These are phyloP conservation scores for Syncephalastrum monosporum DNA, from an alignment of 371 early-diverging fungal genomes.

Conservation along the genomic window DNA sequence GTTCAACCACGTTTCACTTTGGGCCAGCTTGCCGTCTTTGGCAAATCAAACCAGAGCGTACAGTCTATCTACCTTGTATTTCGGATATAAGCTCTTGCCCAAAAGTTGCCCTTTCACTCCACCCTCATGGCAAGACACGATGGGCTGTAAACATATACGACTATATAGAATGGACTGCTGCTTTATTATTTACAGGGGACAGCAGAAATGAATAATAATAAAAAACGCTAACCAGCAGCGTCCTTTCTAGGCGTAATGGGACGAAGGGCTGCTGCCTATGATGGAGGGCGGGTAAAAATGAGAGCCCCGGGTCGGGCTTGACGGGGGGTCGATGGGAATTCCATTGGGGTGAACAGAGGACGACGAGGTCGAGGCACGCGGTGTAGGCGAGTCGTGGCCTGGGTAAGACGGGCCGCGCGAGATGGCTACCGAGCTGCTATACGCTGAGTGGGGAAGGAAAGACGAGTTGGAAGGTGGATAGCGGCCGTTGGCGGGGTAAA, in stretches of 20 bases:
- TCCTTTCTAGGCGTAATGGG: not conserved
- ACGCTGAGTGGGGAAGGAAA: slow-evolving; percentile 15
- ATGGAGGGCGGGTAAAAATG: slow-evolving; percentile 5
- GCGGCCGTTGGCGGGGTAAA: slow-evolving; percentile 19
- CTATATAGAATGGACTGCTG: not conserved
- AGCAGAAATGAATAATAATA: too few species aligned
- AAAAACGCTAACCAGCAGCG: slow-evolving; percentile 4
- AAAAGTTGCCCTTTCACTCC: too few species aligned
- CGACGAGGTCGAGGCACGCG: slow-evolving; percentile 48
- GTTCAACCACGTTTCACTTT: too few species aligned
- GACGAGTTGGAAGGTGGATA: slow-evolving; percentile 35
- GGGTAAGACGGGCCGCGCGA: slow-evolving; percentile 37
- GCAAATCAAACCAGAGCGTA: too few species aligned
- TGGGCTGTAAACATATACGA: not conserved
- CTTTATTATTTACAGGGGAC: too few species aligned
- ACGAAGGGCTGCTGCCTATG: slow-evolving; percentile 6
- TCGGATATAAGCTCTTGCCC: too few species aligned
- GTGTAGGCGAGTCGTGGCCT: slow-evolving; percentile 37
- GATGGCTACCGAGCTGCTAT: slow-evolving; percentile 23
- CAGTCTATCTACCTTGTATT: too few species aligned
- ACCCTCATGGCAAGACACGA: not conserved
- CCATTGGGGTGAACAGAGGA: slow-evolving; percentile 23
- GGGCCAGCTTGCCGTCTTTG: too few species aligned
- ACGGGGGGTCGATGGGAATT: slow-evolving; percentile 9
- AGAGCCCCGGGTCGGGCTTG: slow-evolving; percentile 9